A percentile compares a stretch with the other conserved stretches of the same genome.
Evolutionary conservation across 148 eudicot species (phyloP).

Genomic region (Beta vulgaris): DNA sequence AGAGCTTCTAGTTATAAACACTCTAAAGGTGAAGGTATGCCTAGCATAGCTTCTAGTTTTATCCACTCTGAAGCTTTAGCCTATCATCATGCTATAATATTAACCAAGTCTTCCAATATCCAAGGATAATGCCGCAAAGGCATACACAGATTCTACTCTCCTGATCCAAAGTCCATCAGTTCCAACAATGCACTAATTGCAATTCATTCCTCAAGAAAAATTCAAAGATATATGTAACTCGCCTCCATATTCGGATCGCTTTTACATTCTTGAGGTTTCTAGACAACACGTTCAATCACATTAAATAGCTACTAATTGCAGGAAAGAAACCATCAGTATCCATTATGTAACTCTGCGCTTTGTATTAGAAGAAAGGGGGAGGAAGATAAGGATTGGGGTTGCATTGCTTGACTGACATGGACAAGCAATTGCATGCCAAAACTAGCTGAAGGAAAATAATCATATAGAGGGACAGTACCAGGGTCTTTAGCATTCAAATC

Average conservation of each 20-base stretch:
- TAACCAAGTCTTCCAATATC: not conserved
- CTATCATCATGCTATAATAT: not conserved
- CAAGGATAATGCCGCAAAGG: not conserved
- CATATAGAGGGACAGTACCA: not conserved
- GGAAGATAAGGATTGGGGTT: not conserved
- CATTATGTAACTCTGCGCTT: not conserved
- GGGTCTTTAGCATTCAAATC: not conserved
- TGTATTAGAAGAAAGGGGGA: not conserved
- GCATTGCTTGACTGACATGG: not conserved
- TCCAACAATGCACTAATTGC: not conserved
- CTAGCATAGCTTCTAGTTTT: not conserved
- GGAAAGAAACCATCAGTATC: not conserved
- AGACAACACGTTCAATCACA: not conserved
- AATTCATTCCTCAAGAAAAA: not conserved
- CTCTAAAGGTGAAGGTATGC: not conserved
- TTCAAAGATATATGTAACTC: not conserved
- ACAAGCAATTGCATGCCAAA: not conserved
- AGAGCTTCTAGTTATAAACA: not conserved
- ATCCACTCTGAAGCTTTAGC: not conserved
- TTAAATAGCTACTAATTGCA: not conserved
- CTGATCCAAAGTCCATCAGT: not conserved
- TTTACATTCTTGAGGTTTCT: not conserved
- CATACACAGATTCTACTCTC: not conserved
- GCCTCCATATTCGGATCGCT: not conserved
- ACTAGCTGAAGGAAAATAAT: not conserved